Base-by-base conservation (phyloP, 2,329 filamentous ascomycete species). In the Keithomyces neogunnii region DNA sequence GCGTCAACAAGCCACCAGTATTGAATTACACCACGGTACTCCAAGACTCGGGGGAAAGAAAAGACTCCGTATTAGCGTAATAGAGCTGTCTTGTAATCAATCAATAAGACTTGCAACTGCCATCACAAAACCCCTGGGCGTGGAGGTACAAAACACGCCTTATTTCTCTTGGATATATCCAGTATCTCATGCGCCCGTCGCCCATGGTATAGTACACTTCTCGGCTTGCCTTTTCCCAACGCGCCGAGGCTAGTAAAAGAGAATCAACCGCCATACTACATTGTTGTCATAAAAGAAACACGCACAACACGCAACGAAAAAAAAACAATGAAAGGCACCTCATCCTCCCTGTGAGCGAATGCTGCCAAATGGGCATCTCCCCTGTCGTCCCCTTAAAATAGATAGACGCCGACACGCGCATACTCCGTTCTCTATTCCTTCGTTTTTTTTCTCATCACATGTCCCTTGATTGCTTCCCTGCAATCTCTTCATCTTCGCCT, bases 371-470 rank as follows among this genome's bases (percentile, higher is more conserved):
- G 26, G 26, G 40, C 40, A 5, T 44, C 11, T 28, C 26, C 26
- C 40, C 40, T 7, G 8, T 19, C n/a, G 26, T n/a, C 40, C 30
- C 30, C 26, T 13, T 28, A 44, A 11, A 44, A 3, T 29, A 44
- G 9, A 44, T 29, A 30, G 40, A 39, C 32, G n/a, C 43, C 26
- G 40, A 48, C n/a, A 42, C 32, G 29, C 50, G 38, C 29, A 11
- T 48, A 38, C 50, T 33, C 46, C 50, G 28, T 47, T 13, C n/a
- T 48, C 46, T 39, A 51, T 45, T 35, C 38, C 3, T 26, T 48
- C 50, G 28, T 44, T 44, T 44, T 29, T 11, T 40, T 19, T 19
- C 19, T 48, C 32, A 13, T n/a, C 49, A 35, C 7, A 30, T 32
- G 28, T 35, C 36, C 19, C 31, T 33, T 11, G 13, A 28, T 42